Conservation (phyloP, 2,329 filamentous ascomycete species). For the Chaetomiaceae sp. region DNA sequence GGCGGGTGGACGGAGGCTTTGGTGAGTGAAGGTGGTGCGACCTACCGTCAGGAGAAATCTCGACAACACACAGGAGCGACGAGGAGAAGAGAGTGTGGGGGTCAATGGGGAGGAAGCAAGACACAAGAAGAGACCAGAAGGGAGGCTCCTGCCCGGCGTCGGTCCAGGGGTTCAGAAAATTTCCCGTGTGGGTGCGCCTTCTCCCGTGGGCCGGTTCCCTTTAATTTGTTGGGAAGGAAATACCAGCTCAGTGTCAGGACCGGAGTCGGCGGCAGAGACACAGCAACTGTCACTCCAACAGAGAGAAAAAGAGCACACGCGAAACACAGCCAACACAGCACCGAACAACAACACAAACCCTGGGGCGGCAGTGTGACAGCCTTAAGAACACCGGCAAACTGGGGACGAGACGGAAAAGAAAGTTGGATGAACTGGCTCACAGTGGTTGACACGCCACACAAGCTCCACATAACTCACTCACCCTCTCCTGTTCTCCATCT, state of each 20-base stretch:
- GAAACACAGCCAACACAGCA: neutral
- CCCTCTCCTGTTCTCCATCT: neutral
- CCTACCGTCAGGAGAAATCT: constrained; percentile 11
- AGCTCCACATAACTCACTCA: neutral
- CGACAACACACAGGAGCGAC: neutral
- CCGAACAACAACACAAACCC: neutral
- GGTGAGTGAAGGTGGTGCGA: neutral
- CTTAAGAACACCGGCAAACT: neutral
- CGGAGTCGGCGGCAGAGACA: neutral
- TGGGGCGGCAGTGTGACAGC: neutral
- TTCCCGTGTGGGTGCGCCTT: constrained; percentile 8
- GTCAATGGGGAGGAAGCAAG: constrained; percentile 8
- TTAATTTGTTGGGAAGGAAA: constrained; percentile 22
- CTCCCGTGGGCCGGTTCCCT: constrained; percentile 21
- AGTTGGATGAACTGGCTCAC: neutral
- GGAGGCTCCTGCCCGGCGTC: constrained; percentile 8
- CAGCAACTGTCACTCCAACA: neutral
- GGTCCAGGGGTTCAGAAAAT: constrained; percentile 14
- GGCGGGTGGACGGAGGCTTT: neutral
- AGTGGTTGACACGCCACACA: neutral
- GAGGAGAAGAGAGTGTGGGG: constrained; percentile 1
- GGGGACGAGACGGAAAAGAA: neutral
- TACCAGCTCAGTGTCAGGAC: constrained; percentile 3
- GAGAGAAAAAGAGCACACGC: neutral
- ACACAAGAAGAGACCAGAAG: too few relatives aligned